A percentile compares a stretch with the other conserved stretches of the same genome.
phyloP scores from a whole-genome alignment of 306 rosid species.

The Rubus idaeus region DNA sequence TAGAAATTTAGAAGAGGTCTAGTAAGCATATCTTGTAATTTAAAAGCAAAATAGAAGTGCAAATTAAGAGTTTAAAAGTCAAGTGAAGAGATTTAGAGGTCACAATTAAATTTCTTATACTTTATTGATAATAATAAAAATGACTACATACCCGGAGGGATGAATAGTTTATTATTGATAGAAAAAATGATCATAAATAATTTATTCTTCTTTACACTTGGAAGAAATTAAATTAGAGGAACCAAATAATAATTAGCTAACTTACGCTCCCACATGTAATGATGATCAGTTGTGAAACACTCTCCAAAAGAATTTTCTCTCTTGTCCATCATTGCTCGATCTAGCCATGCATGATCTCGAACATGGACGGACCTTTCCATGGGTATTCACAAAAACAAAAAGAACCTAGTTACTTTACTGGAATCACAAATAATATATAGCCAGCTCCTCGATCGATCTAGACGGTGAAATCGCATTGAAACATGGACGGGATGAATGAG shows the following conservation, averaged over 20 bases:
- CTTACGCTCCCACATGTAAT: not conserved
- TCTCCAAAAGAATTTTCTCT: slow-evolving; percentile 2
- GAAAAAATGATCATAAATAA: slow-evolving; percentile 4
- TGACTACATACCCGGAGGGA: not conserved
- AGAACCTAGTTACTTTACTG: not conserved
- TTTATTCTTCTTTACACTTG: slow-evolving; percentile 11
- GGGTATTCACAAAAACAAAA: slow-evolving; percentile 7
- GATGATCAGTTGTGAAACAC: slow-evolving; percentile 12
- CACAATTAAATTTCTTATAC: too few species aligned
- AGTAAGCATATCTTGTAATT: too few species aligned
- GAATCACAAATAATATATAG: not conserved
- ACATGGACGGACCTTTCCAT: slow-evolving; percentile 9
- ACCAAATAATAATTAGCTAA: slow-evolving; percentile 17
- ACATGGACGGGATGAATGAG: slow-evolving; percentile 31
- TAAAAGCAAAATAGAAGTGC: too few species aligned
- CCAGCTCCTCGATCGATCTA: not conserved
- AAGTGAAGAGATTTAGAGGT: too few species aligned
- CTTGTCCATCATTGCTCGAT: slow-evolving; percentile 3
- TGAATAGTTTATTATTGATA: not conserved
- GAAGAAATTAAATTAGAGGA: slow-evolving; percentile 1
- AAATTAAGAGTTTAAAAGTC: too few species aligned
- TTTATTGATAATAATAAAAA: not conserved
- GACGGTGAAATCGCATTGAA: slow-evolving; percentile 32
- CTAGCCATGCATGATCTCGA: not conserved
- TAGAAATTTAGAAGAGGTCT: too few species aligned